A percentile compares a stretch with the other conserved stretches of the same genome.
Conservation (phyloP, 345 rosid genomes). For the Eucalyptus curtisii region DNA sequence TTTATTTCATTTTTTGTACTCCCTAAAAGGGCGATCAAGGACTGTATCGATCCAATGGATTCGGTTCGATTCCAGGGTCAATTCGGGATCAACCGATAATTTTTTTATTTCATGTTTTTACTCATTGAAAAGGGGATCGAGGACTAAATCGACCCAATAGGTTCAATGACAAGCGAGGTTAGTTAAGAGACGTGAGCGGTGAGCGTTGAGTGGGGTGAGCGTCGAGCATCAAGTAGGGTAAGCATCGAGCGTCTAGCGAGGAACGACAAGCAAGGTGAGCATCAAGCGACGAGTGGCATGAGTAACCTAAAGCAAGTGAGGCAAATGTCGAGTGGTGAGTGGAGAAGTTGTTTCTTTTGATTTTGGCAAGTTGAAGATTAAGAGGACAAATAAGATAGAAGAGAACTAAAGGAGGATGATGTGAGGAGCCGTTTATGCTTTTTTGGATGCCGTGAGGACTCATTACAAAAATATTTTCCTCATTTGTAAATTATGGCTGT, state of each 20-base stretch:
- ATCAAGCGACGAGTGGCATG: accelerated
- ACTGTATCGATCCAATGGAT: accelerated
- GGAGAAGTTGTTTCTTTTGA: accelerated
- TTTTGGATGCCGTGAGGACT: accelerated
- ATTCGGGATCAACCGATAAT: accelerated
- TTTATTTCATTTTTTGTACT: too few species aligned
- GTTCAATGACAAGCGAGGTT: accelerated
- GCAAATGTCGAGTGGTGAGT: too few species aligned
- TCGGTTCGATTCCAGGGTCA: accelerated
- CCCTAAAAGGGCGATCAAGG: accelerated
- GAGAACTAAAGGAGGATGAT: accelerated
- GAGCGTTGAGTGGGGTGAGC: accelerated
- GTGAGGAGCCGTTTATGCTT: accelerated
- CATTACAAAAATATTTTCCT: too few species aligned
- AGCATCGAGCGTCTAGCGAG: accelerated
- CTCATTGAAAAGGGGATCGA: too few species aligned
- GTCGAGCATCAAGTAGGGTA: accelerated
- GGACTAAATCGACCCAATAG: too few species aligned
- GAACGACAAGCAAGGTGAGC: too few species aligned
- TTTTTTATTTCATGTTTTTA: too few species aligned
- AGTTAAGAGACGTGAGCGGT: accelerated
- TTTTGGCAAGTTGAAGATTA: too few species aligned
- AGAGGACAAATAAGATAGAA: too few species aligned
- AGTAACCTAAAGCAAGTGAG: too few species aligned
- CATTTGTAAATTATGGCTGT: too few species aligned